Evolutionary conservation across 352 stramenopile species (phyloP), one percentile per base, ranked within the genome.

Genomic region (Phytophthora cajani): DNA sequence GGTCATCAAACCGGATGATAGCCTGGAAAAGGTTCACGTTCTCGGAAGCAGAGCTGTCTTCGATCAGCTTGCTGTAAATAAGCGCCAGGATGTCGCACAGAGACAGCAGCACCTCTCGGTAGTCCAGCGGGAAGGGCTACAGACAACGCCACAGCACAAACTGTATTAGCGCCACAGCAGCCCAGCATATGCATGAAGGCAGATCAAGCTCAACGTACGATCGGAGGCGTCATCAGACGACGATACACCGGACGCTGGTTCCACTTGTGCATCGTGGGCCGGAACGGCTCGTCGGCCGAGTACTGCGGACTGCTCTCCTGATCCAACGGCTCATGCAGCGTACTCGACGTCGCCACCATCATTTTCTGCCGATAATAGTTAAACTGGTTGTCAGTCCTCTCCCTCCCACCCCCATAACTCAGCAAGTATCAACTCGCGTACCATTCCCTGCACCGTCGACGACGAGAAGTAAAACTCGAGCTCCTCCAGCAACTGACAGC

Each of bases 391-490:
- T 50, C 14, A 30, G 54, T 47, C 12, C 32, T 49, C 40, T 11
- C 49, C 14, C 9, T 17, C 38, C 40, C 11, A 52, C 52, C 19
- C n/a, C 23, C 23, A 27, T 27, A 27, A 27, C 23, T 27, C 23
- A 27, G 14, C 47, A 52, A n/a, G 10, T 21, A 12, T 49, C 42
- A 23, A 63, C 7, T 33, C 16, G 36, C 70, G 27, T 47, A 92
- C 85, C 88, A 95, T 94, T 66, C 85, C 84, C 75, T 95, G 88
- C 30, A 92, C 78, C 2, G 85, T 88, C 12, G 79, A 71, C 6
- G 86, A 92, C 12, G 87, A 82, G 32, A 95, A 94, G 67, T 90
- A 92, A 62, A 93, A 95, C 64, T 95, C 88, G 30, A 95, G 78
- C 55, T 95, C 88, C 58, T 95, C 88, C 23, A 95, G 75, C n/a